Base-by-base conservation (phyloP, 768 basidiomycete genomes). In the Pilatotrama ljubarskyi region DNA sequence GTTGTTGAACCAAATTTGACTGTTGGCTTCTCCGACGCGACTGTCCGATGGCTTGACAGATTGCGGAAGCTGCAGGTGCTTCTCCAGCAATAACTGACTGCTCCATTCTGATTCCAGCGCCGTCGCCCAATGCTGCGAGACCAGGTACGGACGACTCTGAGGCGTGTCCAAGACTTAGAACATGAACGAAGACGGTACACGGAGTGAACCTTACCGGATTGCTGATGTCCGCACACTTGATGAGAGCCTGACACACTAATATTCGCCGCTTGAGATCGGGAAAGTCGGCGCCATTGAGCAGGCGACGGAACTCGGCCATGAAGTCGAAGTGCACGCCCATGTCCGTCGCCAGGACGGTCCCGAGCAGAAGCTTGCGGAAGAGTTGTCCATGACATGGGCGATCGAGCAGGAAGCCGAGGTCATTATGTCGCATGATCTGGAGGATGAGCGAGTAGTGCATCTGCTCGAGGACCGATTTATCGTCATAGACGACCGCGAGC, bases 211-310 rank as follows among this genome's bases (percentile, higher is more conserved):
- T 64, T 71, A 97, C 95, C 15, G 97, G 96, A 72, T 99, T 99
- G 71, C 93, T 95, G 69, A 99, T 98, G 75, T 99, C 97, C 17
- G 96, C 95, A 69, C 95, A 97, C 74, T 99, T 98, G 72, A 99
- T 86, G 51, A 99, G 76, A 3, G 91, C 90, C 68, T 98, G 94
- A 70, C 93, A 96, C 22, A 94, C 73, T 53, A 96, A 74, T 24
- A 90, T 77, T 65, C 89, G 81, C 54, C 86, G 82, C 64, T 75
- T 69, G 51, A 76, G 68, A 57, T 67, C 67, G 10, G 79, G 69
- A 17, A 67, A 70, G 20, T 73, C 73, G 13, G 70, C 64, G 20
- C 80, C 82, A 3, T 72, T 68, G 38, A 88, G 73, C 24, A 87
- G 68, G 7, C 70, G 69, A 63, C 78, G 72, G 62, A 96, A 85